Percentiles rank a stretch among this genome's conserved stretches.
Evolutionary conservation across 345 rosid species (phyloP).

Genomic region (Hibiscus syriacus): DNA sequence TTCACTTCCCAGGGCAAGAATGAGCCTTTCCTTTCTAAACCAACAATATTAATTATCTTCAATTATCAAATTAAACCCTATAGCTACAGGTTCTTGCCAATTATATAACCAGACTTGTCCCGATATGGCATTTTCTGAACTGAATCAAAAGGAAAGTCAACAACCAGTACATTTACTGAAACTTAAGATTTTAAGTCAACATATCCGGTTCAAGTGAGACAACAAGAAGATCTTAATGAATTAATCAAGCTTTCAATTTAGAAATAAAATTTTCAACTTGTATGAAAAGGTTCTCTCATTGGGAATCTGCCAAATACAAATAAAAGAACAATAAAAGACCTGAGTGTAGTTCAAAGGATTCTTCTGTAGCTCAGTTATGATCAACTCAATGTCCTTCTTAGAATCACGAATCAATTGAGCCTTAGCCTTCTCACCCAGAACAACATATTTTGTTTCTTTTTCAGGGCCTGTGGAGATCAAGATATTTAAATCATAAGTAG

Average conservation of each 20-base stretch:
- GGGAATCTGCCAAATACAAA: background rate
- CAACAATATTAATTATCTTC: background rate
- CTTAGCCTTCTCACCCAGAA: constrained; percentile 90
- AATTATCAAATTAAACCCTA: background rate
- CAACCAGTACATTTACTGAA: background rate
- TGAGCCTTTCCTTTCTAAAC: background rate
- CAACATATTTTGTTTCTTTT: constrained; percentile 68
- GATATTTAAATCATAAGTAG: constrained; percentile 13
- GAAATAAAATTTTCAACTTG: background rate
- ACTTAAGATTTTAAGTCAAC: no score
- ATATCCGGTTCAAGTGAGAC: background rate
- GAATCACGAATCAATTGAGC: constrained; percentile 82
- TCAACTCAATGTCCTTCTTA: constrained; percentile 55
- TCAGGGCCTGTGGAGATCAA: constrained; percentile 60
- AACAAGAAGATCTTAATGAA: background rate
- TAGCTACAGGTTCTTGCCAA: background rate
- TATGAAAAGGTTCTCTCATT: background rate
- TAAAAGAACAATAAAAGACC: constrained; percentile 26
- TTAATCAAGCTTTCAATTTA: background rate
- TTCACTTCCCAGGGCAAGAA: background rate
- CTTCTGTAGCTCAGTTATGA: constrained; percentile 71
- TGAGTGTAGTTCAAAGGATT: constrained; percentile 92
- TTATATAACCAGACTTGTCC: background rate
- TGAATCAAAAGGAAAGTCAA: background rate
- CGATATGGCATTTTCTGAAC: background rate